phyloP scores from a whole-genome alignment of 2,329 filamentous ascomycete species.

The Penicillium sp. region DNA sequence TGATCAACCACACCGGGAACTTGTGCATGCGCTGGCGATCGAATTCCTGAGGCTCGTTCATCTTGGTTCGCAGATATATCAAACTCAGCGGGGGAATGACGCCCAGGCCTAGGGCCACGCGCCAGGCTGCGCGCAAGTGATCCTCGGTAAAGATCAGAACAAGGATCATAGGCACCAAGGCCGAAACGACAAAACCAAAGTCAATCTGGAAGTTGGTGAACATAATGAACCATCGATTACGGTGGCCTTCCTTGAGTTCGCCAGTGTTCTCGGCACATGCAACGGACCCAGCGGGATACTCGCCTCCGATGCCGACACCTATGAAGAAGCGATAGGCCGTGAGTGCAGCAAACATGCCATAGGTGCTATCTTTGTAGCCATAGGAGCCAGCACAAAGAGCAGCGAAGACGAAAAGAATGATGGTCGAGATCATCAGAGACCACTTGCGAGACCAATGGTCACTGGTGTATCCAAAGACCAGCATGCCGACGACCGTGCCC shows the following conservation, averaged over 20 bases:
- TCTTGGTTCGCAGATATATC: constrained; percentile 67
- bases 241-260: constrained; percentile 73
- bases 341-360: constrained; percentile 73
- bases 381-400: constrained; percentile 76
- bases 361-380: constrained; percentile 63
- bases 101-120: constrained; percentile 74
- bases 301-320: constrained; percentile 72
- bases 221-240: constrained; percentile 89
- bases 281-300: constrained; percentile 64
- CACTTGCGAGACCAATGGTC: constrained; percentile 85
- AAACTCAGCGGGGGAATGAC: constrained; percentile 73
- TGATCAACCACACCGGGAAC: constrained; percentile 51
- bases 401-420: constrained; percentile 82
- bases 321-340: constrained; percentile 83
- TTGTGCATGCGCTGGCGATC: constrained; percentile 67
- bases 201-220: constrained; percentile 90
- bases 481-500: constrained; percentile 78
- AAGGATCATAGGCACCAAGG: constrained; percentile 70
- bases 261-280: constrained; percentile 80
- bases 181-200: constrained; percentile 76
- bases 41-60: constrained; percentile 78
- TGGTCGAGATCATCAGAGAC: constrained; percentile 74
- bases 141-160: constrained; percentile 58
- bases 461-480: constrained; percentile 75
- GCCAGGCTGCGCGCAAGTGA: constrained; percentile 75